Evolutionary conservation across 495 filamentous ascomycete species (phyloP), one percentile per base, ranked within the genome.

Genomic region (Pyrenopolyporus hunteri): DNA sequence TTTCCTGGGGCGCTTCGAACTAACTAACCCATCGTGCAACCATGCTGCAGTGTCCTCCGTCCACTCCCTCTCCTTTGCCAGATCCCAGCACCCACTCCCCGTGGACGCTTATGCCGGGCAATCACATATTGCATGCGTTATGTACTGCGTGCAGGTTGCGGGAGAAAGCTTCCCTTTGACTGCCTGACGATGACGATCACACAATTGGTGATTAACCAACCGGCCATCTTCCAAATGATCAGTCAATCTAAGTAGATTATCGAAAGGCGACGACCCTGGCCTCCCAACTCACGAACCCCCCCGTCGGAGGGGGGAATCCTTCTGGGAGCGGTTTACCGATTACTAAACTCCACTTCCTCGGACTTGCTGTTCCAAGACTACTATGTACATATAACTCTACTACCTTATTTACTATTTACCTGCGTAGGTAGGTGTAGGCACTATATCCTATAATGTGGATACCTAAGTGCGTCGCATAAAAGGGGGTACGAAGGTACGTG

Each of bases 201-300:
- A 59, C 64, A 45, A n/a, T 57, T 59, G 25, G 52, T 35, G 53
- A 63, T 63, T 51, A 60, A 51, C 63, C 63, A 66, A 66, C 63
- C 63, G 63, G 63, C 63, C 63, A 57, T 66, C 63, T 66, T 66
- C 63, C 63, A 60, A 66, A 66, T 66, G 63, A 66, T 59, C 31
- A 59, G 55, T 60, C 63, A 66, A 66, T 66, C 51, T 66, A 60
- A 57, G 63, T 66, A 60, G 63, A 66, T 66, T 66, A 57, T 66
- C 63, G 63, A 66, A 57, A 45, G 17, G 57, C 63, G 46, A 66
- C 57, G 50, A 39, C 7, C 53, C 36, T 55, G 37, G 56, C 55
- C 40, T 59, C 44, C 50, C 62, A 55, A 60, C 62, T 55, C 49
- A 60, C 26, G 62, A 61, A 60, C 63, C 39, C 57, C 52, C 14